phyloP scores from a whole-genome alignment of 2,329 filamentous ascomycete genomes.

The Claviceps africana region DNA sequence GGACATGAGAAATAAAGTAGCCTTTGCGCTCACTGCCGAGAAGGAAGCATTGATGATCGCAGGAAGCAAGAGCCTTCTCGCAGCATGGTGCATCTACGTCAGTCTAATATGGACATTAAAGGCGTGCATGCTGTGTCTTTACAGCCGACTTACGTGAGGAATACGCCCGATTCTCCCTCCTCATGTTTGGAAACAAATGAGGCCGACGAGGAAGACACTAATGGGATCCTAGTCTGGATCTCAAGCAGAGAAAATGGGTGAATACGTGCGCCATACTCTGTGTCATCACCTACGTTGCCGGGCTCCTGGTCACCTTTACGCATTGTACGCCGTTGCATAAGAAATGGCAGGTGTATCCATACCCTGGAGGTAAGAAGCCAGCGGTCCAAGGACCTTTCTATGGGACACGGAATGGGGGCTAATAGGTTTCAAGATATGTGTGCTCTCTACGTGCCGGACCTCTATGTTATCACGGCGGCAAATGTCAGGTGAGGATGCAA shows the following conservation, averaged over 20 bases:
- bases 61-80: conserved; percentile 21
- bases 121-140: conserved; percentile 28
- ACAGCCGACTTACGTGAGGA: conserved; percentile 26
- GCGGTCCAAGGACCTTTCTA: not conserved
- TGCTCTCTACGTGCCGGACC: not conserved
- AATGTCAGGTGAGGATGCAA: not conserved
- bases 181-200: not conserved
- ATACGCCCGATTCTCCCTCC: not conserved
- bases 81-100: conserved; percentile 27
- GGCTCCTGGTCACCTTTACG: conserved; percentile 20
- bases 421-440: not conserved
- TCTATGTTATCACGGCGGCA: not conserved
- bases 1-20: conserved; percentile 19
- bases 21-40: conserved; percentile 15
- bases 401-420: not conserved
- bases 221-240: conserved; percentile 15
- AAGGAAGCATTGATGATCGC: conserved; percentile 16
- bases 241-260: conserved; percentile 12
- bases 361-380: conserved; percentile 23
- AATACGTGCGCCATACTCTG: conserved; percentile 20
- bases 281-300: conserved; percentile 17
- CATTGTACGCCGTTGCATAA: conserved; percentile 21
- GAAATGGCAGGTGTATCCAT: conserved; percentile 27
- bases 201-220: not conserved
- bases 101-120: conserved; percentile 29